Evolutionary conservation across 441 rosid species (phyloP), one percentile per base, ranked within the genome.

Genomic region (Brassica hybrid): DNA sequence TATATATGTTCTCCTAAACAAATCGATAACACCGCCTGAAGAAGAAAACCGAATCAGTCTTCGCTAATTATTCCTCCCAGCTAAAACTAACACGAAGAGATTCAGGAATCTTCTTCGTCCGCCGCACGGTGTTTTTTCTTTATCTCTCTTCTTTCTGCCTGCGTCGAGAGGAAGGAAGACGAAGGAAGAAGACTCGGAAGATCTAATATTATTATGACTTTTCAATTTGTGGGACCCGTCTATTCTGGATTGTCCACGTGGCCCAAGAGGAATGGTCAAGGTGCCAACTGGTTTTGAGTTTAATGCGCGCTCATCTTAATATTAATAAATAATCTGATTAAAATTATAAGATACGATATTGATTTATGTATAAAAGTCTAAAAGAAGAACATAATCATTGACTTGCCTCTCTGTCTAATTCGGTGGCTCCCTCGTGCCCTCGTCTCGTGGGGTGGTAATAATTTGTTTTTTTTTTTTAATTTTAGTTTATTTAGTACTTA

Each of bases 361-460:
- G 45, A 38, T 50, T 52, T 18, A 1, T 34, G 25, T 21, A n/a
- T 48, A 60, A 19, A 60, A 63, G 50, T 63, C 6, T 38, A 38
- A 54, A 50, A 63, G 23, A 38, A 25, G 18, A 70, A 41, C 60
- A 64, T 10, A 13, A 65, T 56, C 59, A 77, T 52, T 63, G 57
- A 38, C 65, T 72, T 67, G 70, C 70, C 77, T 32, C 77, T 23
- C 27, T 23, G 27, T 23, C 27, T 18, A 11, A 0, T 72, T 65
- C 3, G 60, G 19, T 79, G 74, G 78, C 74, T 61, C 17, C 66
- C 65, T 73, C 74, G 77, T 78, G 69, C n/a, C n/a, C n/a, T n/a
- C n/a, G n/a, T n/a, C n/a, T n/a, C n/a, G 32, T 16, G n/a, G 54
- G 6, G 10, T 77, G 72, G 59, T 64, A 67, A 68, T 73, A 9